Base-by-base conservation (phyloP, 768 basidiomycete genomes). In the Pisolithus orientalis region DNA sequence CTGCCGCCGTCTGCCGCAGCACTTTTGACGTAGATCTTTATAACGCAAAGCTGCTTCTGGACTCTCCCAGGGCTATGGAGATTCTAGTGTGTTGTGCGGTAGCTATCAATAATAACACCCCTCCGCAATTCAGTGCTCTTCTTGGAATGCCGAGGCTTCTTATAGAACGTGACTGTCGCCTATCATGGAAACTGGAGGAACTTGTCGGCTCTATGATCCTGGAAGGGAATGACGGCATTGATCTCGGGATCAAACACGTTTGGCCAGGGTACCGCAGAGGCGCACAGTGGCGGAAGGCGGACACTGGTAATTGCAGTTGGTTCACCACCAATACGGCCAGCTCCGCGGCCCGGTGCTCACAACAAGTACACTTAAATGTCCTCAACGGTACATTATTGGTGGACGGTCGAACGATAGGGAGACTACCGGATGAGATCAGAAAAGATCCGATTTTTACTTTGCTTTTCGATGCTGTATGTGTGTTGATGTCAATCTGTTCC, bases 1-100 rank as follows among this genome's bases (percentile, higher is more conserved):
- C 66, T 25, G 70, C 70, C 14, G 65, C 65, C 2, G 67, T 63
- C 13, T 75, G 74, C 55, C 62, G 72, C 16, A 57, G 58, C 5
- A 74, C 73, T 1, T 75, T 64, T 48, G 69, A 70, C 57, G 65
- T 67, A 28, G 65, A 64, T 39, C 54, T 32, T 2, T 6, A 11
- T 10, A 8, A 29, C n/a, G 14, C 38, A 4, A 17, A 39, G 21
- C 16, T 38, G 5, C 51, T 70, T 3, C 53, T 71, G 16, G 27
- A 25, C 49, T 56, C 54, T 44, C 13, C 53, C 2, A 43, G 53
- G 10, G 65, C 69, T 39, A 39, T 66, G 10, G 45, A 59, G 13
- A 61, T 63, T n/a, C 62, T 70, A 28, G 48, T 71, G 16, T 56
- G 63, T 32, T 72, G 71, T 51, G 56, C 63, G 4, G 65, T 72